Percentiles rank a stretch among this genome's conserved stretches.
Conservation (phyloP, 352 stramenopile species). For the Phytophthora sp. region DNA sequence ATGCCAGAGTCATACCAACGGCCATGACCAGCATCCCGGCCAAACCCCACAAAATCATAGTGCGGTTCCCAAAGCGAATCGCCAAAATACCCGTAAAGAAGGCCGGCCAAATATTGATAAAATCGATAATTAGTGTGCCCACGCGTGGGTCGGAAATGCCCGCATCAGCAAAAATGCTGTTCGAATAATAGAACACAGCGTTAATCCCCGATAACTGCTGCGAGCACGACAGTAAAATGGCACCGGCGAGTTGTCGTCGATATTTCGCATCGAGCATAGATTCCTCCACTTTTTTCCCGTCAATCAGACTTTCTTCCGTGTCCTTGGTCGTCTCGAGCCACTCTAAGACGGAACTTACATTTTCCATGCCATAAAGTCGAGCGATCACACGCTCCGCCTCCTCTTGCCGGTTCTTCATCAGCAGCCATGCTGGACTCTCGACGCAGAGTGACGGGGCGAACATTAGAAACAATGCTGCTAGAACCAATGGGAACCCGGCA, state of each 20-base stretch:
- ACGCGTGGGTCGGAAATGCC: conserved; percentile 36
- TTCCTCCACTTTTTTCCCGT: conserved; percentile 13
- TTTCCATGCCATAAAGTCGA: conserved; percentile 34
- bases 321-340: conserved; percentile 17
- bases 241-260: conserved; percentile 36
- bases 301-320: conserved; percentile 17
- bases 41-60: conserved; percentile 54
- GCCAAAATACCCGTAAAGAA: conserved; percentile 42
- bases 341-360: conserved; percentile 21
- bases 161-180: conserved; percentile 49
- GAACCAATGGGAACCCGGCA: conserved; percentile 52
- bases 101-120: conserved; percentile 34
- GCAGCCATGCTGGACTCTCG: conserved; percentile 52
- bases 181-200: conserved; percentile 44
- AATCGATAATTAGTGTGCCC: conserved; percentile 31
- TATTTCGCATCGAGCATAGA: conserved; percentile 33
- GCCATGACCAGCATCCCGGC: conserved; percentile 51
- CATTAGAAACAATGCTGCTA: conserved; percentile 49
- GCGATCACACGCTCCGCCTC: conserved; percentile 32
- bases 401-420: conserved; percentile 29
- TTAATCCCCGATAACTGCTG: conserved; percentile 65
- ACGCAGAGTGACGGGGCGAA: conserved; percentile 49
- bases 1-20: conserved; percentile 57
- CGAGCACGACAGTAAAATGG: conserved; percentile 37
- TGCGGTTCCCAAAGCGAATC: conserved; percentile 57